Evolutionary conservation across 257 asterid species (phyloP), one percentile per base, ranked within the genome.

Genomic region (Euphrasia confusa): DNA sequence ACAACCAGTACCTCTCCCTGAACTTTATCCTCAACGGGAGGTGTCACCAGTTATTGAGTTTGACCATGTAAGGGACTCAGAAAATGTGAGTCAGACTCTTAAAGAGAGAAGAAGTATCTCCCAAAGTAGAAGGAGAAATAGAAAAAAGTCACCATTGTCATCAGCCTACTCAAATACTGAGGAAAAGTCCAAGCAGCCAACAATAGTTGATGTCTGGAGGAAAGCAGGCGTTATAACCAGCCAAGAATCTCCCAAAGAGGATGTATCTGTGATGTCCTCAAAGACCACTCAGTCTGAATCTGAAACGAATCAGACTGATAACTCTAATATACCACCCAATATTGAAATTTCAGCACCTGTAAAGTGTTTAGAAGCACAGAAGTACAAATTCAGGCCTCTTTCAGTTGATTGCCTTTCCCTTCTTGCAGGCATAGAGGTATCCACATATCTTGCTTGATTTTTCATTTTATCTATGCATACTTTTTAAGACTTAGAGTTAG

Each of bases 381-480:
- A 74, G 68, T 61, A 75, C 83, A 89, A 82, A 60, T 84, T 86
- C 83, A 82, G 96, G 87, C 94, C 88, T 69, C 88, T 89, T 76
- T 76, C 71, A 55, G 75, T 76, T 52, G 84, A 79, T 58, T 86
- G 95, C 73, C 71, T 80, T 76, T 64, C 82, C 67, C 78, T 81
- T 60, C 77, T 89, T 66, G 68, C 83, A 71, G 72, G 78, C 74
- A 54, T 68, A 54, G 76, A 82, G 96, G 96, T 88, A 75, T 6
- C 59, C 24, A 2, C 9, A 37, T 53, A 30, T 66, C 74, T 75
- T 70, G 28, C 60, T 65, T 47, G 54, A 10, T 61, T 55, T 42
- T 32, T 50, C 54, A 15, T 21, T 45, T 61, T 49, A 35, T 40
- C 15, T 32, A 50, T 35, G 40, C 67, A 66, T 54, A 28, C 40